Conservation (phyloP, 108 stramenopile genomes). For the Nitzschia sp. region DNA sequence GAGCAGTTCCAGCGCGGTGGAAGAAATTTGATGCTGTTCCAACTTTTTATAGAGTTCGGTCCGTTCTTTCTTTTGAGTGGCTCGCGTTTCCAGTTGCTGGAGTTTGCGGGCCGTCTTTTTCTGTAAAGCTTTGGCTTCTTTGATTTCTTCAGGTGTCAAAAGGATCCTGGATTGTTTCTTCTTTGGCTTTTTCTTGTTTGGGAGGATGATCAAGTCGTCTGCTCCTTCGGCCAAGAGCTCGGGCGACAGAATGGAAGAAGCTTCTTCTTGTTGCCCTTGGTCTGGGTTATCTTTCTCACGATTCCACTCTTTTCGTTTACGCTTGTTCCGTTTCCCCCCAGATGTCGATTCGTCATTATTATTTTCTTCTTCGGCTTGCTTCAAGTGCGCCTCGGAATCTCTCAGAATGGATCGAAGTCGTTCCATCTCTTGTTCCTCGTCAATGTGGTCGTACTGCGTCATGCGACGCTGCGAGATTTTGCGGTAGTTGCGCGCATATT, state of each 20-base stretch:
- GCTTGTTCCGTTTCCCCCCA: slow-evolving; percentile 1
- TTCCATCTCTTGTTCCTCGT: slow-evolving; percentile 65
- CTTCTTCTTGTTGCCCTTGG: slow-evolving; percentile 17
- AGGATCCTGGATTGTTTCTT: slow-evolving; percentile 39
- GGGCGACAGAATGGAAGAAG: slow-evolving; percentile 57
- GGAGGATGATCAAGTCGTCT: slow-evolving; percentile 41
- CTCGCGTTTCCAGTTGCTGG: slow-evolving; percentile 63
- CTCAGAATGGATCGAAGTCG: slow-evolving; percentile 52
- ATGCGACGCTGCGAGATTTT: slow-evolving; percentile 86
- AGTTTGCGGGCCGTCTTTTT: slow-evolving; percentile 74
- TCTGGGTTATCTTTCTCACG: neutral
- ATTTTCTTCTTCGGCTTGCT: slow-evolving; percentile 32
- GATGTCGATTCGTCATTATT: slow-evolving; percentile 22
- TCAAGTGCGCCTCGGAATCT: slow-evolving; percentile 52
- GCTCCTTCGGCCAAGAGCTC: slow-evolving; percentile 57
- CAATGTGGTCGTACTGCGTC: slow-evolving; percentile 61
- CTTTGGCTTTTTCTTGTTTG: slow-evolving; percentile 42
- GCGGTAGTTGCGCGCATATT: slow-evolving; percentile 84
- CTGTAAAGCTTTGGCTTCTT: slow-evolving; percentile 61
- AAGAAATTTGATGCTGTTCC: slow-evolving; percentile 24
- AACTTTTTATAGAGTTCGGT: slow-evolving; percentile 64
- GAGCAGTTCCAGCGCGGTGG: slow-evolving; percentile 11
- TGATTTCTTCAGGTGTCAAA: slow-evolving; percentile 73
- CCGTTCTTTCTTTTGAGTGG: slow-evolving; percentile 63
- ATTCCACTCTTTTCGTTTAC: slow-evolving; percentile 16